Conservation (phyloP, 176 grass and related monocot genomes). For the Guadua angustifolia region DNA sequence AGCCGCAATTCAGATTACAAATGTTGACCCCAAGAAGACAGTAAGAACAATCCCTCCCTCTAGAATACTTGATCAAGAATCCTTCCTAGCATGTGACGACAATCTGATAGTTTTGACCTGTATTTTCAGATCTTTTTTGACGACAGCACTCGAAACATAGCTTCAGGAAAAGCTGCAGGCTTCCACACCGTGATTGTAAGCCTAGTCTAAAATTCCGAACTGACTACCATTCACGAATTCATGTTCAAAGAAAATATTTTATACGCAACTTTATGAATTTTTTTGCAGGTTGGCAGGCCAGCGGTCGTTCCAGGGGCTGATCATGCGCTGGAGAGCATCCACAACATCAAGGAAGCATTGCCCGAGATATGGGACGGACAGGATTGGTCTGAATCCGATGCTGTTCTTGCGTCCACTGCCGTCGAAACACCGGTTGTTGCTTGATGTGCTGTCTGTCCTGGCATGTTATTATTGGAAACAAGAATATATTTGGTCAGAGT, state of each 20-base stretch:
- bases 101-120: not conserved
- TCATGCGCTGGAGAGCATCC: conserved; percentile 68
- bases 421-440: conserved; percentile 47
- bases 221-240: not conserved
- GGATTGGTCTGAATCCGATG: conserved; percentile 38
- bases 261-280: not conserved
- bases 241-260: not conserved
- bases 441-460: conserved; percentile 22
- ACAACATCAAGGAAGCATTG: conserved; percentile 69
- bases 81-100: not conserved
- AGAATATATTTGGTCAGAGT: not conserved
- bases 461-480: not conserved
- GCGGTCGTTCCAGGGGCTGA: conserved; percentile 54
- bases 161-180: conserved; percentile 65
- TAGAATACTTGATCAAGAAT: not conserved
- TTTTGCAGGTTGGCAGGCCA: conserved; percentile 58
- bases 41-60: conserved; percentile 33
- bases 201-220: not conserved
- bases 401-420: conserved; percentile 26
- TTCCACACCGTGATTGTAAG: conserved; percentile 78
- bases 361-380: conserved; percentile 60
- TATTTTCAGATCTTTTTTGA: conserved; percentile 71
- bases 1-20: conserved; percentile 56
- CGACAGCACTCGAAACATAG: conserved; percentile 68
- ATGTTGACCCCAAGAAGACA: conserved; percentile 58